phyloP scores from a whole-genome alignment of 257 asterid species.

The Cruciata laevipes region DNA sequence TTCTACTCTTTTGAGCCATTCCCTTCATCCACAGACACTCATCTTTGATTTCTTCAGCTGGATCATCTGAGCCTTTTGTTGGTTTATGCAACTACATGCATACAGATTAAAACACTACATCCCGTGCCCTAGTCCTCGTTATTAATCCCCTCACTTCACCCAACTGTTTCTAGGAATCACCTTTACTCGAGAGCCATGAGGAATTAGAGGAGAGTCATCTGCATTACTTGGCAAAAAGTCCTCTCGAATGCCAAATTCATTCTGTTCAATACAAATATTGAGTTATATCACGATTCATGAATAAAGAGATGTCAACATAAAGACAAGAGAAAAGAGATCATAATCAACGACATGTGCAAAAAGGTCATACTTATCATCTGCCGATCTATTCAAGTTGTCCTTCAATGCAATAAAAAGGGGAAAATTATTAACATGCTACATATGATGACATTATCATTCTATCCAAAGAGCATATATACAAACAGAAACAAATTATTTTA shows the following conservation, averaged over 20 bases:
- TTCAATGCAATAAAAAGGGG: neutral
- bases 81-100: no score
- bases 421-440: neutral
- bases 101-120: no score
- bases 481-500: neutral
- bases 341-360: neutral
- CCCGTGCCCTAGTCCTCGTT: no score
- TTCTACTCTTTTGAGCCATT: no score
- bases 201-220: conserved; percentile 89
- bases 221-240: conserved; percentile 84
- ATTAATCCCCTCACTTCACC: neutral
- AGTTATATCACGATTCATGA: conserved; percentile 12
- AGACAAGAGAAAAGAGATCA: neutral
- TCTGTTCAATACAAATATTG: conserved; percentile 40
- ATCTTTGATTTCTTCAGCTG: no score
- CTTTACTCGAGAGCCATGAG: conserved; percentile 96
- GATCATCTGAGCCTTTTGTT: no score
- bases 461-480: neutral
- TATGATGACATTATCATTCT: neutral
- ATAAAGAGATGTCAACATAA: conserved; percentile 3
- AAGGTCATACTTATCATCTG: neutral
- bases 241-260: conserved; percentile 98
- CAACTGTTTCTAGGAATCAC: conserved; percentile 29
- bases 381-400: neutral
- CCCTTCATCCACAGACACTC: no score